A percentile compares a stretch with the other conserved stretches of the same genome.
phyloP scores from a whole-genome alignment of 108 stramenopile species.

The Cyclotella baltica region DNA sequence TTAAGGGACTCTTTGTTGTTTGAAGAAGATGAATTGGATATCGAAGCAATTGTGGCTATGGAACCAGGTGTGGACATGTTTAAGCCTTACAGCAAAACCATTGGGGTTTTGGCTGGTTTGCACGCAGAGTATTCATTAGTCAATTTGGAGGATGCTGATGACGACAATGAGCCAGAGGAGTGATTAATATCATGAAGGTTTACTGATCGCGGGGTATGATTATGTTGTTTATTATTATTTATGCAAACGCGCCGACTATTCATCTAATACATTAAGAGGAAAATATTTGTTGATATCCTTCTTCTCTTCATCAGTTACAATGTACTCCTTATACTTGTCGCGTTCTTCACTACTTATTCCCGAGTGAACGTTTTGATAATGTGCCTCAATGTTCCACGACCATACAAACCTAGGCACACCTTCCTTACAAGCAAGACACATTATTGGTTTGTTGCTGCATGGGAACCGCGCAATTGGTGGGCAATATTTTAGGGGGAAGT shows the following conservation, averaged over 20 bases:
- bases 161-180: constrained; percentile 10
- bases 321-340: not conserved
- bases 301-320: not conserved
- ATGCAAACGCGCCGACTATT: not conserved
- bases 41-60: not conserved
- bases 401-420: not conserved
- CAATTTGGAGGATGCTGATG: constrained; percentile 5
- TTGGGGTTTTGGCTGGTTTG: constrained; percentile 14
- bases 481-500: not conserved
- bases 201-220: too few species aligned
- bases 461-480: not conserved
- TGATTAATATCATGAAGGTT: not conserved
- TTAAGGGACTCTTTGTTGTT: not conserved
- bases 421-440: not conserved
- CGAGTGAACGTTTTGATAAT: not conserved
- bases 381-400: not conserved
- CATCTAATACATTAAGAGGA: not conserved
- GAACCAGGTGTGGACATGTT: constrained; percentile 27
- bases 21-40: not conserved
- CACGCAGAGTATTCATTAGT: constrained; percentile 8
- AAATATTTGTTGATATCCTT: not conserved
- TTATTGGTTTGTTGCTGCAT: not conserved
- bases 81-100: not conserved
- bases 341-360: not conserved
- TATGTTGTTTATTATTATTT: too few species aligned